phyloP scores from a whole-genome alignment of 805 yeast species.

The Candida dajiaensis region DNA sequence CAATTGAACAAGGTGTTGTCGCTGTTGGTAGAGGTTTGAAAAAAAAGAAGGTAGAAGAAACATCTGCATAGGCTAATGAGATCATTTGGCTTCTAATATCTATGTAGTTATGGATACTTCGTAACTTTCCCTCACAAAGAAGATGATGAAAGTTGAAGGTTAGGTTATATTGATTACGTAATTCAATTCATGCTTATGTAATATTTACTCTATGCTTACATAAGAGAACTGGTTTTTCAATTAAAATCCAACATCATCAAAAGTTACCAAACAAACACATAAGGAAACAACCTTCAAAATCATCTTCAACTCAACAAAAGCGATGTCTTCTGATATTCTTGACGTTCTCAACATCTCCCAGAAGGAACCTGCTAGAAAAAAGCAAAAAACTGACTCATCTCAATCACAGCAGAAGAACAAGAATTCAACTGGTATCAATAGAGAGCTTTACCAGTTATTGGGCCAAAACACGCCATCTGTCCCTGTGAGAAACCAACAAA shows the following conservation, averaged over 20 bases:
- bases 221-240: background rate
- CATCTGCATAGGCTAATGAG: background rate
- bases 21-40: slow-evolving; percentile 58
- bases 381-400: slow-evolving; percentile 21
- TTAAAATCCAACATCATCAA: too few species aligned
- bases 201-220: background rate
- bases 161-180: too few species aligned
- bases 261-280: background rate
- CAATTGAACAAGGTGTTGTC: slow-evolving; percentile 56
- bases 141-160: too few species aligned
- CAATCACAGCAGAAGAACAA: slow-evolving; percentile 18
- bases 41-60: slow-evolving; percentile 24
- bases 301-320: background rate
- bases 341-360: slow-evolving; percentile 62
- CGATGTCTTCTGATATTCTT: slow-evolving; percentile 53
- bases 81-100: background rate
- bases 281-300: background rate
- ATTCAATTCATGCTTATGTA: too few species aligned
- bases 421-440: slow-evolving; percentile 63
- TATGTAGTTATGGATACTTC: background rate
- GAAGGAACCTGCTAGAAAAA: slow-evolving; percentile 24
- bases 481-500: slow-evolving; percentile 41
- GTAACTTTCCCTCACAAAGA: too few species aligned
- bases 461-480: slow-evolving; percentile 92
- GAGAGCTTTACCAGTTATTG: slow-evolving; percentile 81